Conservation (phyloP, 2,329 filamentous ascomycete genomes). For the Aspergillus sp. region DNA sequence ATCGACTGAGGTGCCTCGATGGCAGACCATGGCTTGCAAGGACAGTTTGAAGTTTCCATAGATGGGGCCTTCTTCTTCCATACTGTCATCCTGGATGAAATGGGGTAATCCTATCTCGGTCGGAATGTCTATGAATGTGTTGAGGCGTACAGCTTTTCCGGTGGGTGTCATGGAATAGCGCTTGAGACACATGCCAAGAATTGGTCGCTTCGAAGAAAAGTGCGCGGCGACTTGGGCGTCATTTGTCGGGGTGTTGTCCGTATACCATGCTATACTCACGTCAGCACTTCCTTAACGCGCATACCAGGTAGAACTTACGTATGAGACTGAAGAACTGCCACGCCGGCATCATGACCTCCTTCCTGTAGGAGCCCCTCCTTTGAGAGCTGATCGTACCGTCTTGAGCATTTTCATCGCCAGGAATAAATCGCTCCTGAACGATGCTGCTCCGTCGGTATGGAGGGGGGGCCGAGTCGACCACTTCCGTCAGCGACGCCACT, state of each 20-base stretch:
- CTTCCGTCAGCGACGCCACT: slow-evolving; percentile 31
- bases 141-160: slow-evolving; percentile 69
- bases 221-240: slow-evolving; percentile 86
- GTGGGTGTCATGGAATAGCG: slow-evolving; percentile 75
- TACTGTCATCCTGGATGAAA: slow-evolving; percentile 80
- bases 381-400: slow-evolving; percentile 32
- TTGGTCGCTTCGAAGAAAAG: slow-evolving; percentile 77
- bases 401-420: slow-evolving; percentile 46
- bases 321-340: slow-evolving; percentile 97
- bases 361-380: slow-evolving; percentile 54
- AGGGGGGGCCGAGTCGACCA: slow-evolving; percentile 25
- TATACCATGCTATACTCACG: slow-evolving; percentile 74
- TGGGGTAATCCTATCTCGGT: slow-evolving; percentile 80
- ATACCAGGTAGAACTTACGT: slow-evolving; percentile 58
- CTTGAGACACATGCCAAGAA: slow-evolving; percentile 91
- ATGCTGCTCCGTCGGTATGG: slow-evolving; percentile 44
- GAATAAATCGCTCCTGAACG: slow-evolving; percentile 47
- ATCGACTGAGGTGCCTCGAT: slow-evolving; percentile 80
- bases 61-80: slow-evolving; percentile 66
- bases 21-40: slow-evolving; percentile 88
- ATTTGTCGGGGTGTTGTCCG: slow-evolving; percentile 62
- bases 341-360: slow-evolving; percentile 90
- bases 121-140: slow-evolving; percentile 89
- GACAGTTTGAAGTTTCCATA: slow-evolving; percentile 92
- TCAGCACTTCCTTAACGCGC: slow-evolving; percentile 28